Base-by-base conservation (phyloP, 176 grass and related monocot species). In the Carex parvula region DNA sequence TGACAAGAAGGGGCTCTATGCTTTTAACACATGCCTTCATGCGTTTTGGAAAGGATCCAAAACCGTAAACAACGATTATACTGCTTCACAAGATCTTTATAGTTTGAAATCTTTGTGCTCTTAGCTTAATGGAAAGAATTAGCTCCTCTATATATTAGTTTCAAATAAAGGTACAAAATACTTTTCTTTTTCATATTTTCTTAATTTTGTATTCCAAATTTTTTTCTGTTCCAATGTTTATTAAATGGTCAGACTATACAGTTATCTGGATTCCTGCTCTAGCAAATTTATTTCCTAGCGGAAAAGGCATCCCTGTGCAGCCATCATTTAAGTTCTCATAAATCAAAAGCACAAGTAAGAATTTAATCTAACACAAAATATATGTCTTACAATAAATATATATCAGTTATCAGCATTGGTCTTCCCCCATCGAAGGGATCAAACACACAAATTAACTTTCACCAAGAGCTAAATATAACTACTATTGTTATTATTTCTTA, bases 41-140 rank as follows among this genome's bases (percentile, higher is more conserved):
- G 89, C 67, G 89, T 68, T 90, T 90, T 70, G 85, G 89, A 80
- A 90, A 90, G 66, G 89, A 90, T 77, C 85, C 82, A n/a, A 81
- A 58, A 72, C 70, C 83, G 8, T 74, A 42, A 75, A 44, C 20
- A 77, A 56, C n/a, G 6, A 26, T 9, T 54, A 71, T 53, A 77
- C 50, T 32, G 48, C 14, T 77, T 53, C 24, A 33, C 53, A 32
- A 8, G 22, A 77, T 52, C 73, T 26, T 75, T 55, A 30, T 77
- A 77, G 21, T 33, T 32, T 55, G 48, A 54, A 77, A 7, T 73
- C 5, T 29, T 56, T 77, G 14, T 56, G 32, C 44, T 75, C 30
- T 6, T 18, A 69, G 10, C 41, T 24, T 75, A 20, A 53, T 15
- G 42, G 44, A 75, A 26, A 20, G 42, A 26, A 9, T 17, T 68